Conservation (phyloP, 768 basidiomycete genomes). For the Tulasnella sp. region DNA sequence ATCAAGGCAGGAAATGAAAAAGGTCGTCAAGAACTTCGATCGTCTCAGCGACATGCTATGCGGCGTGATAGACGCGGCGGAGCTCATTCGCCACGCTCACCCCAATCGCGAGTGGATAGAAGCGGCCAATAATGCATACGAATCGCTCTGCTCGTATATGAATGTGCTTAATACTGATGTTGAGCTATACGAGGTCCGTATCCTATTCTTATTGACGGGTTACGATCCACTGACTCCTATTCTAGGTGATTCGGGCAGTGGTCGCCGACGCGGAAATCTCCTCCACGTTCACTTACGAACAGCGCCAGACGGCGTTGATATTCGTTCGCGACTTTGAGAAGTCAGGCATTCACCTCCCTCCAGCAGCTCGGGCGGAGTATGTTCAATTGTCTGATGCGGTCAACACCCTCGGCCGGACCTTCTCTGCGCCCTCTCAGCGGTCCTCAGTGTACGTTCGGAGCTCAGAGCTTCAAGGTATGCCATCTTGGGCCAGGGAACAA, state of each 20-base stretch:
- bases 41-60: slow-evolving; percentile 94
- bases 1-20: slow-evolving; percentile 63
- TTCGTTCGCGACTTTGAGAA: slow-evolving; percentile 98
- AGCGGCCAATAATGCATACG: slow-evolving; percentile 83
- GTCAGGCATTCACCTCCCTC: slow-evolving; percentile 87
- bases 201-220: slow-evolving; percentile 16
- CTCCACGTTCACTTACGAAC: slow-evolving; percentile 64
- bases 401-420: slow-evolving; percentile 78
- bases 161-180: slow-evolving; percentile 93
- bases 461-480: slow-evolving; percentile 56
- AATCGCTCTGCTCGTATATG: slow-evolving; percentile 93
- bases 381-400: slow-evolving; percentile 89
- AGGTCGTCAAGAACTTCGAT: slow-evolving; percentile 94
- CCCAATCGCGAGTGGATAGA: slow-evolving; percentile 80
- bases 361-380: slow-evolving; percentile 69
- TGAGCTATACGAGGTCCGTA: slow-evolving; percentile 79
- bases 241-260: slow-evolving; percentile 65
- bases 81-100: slow-evolving; percentile 89
- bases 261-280: slow-evolving; percentile 64
- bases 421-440: slow-evolving; percentile 63
- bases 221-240: slow-evolving; percentile 29
- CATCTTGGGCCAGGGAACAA: slow-evolving; percentile 13
- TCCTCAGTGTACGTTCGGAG: slow-evolving; percentile 64
- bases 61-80: slow-evolving; percentile 93
- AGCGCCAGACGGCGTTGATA: slow-evolving; percentile 81